Percentiles rank a stretch among this genome's conserved stretches.
Conservation (phyloP, 2,329 filamentous ascomycete species). For the Aspergillus vadensis region DNA sequence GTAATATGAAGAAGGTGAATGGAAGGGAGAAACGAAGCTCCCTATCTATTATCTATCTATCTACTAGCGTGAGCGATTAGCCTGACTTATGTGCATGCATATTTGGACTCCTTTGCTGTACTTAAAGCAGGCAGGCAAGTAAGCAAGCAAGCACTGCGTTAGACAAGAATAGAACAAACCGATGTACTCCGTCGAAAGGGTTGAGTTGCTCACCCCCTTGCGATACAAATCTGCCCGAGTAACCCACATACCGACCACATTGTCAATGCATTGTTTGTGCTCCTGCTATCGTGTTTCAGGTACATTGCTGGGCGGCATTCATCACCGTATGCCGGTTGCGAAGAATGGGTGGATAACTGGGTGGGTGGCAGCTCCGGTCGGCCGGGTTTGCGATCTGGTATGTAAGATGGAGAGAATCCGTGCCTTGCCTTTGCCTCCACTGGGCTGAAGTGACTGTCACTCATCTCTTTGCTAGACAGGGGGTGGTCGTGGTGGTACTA, state of each 20-base stretch:
- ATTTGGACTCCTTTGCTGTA: background rate
- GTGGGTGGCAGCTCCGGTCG: slow-evolving; percentile 1
- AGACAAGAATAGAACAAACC: background rate
- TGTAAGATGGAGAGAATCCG: background rate
- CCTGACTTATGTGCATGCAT: background rate
- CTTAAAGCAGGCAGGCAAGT: too few relatives aligned
- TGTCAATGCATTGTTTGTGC: slow-evolving; percentile 7
- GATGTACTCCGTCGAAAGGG: too few relatives aligned
- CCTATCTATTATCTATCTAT: too few relatives aligned
- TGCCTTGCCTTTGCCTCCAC: background rate
- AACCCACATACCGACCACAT: slow-evolving; percentile 9
- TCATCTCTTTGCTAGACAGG: background rate
- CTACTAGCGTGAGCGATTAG: background rate
- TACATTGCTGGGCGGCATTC: slow-evolving; percentile 13
- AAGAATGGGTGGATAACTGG: background rate
- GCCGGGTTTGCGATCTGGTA: slow-evolving; percentile 3
- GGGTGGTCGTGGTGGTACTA: background rate
- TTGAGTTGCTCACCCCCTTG: background rate
- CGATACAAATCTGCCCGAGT: background rate
- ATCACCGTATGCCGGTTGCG: background rate
- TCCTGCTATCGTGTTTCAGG: slow-evolving; percentile 12
- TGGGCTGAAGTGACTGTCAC: background rate
- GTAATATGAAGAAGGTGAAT: background rate
- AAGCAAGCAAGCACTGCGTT: background rate
- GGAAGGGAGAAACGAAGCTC: too few relatives aligned